phyloP scores from a whole-genome alignment of 2,329 filamentous ascomycete species.

The Myriangium duriaei region DNA sequence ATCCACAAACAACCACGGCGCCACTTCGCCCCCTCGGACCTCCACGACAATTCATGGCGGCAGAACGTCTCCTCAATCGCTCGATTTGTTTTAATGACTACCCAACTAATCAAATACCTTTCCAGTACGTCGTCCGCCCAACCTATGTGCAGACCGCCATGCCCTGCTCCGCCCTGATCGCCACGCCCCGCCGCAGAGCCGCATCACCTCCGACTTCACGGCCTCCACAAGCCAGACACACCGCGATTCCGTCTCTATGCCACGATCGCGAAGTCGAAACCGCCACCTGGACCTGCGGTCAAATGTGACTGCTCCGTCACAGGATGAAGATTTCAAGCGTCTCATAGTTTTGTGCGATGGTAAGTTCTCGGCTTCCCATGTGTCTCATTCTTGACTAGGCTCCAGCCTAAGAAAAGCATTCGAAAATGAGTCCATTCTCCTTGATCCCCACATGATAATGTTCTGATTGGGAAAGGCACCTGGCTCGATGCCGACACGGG shows the following conservation, averaged over 20 bases:
- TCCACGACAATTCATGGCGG: too few species aligned
- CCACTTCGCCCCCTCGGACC: neutral
- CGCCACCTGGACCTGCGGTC: neutral
- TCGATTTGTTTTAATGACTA: too few species aligned
- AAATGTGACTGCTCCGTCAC: neutral
- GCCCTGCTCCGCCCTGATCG: constrained; percentile 7
- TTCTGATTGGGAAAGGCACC: constrained; percentile 21
- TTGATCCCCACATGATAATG: neutral
- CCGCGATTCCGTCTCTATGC: neutral
- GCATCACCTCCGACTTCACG: constrained; percentile 1
- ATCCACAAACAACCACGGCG: too few species aligned
- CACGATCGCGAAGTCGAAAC: neutral
- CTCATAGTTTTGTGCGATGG: constrained; percentile 33
- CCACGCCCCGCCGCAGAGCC: constrained; percentile 7
- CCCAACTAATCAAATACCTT: too few species aligned
- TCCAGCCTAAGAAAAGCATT: too few species aligned
- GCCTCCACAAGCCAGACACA: neutral
- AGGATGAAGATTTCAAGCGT: constrained; percentile 11
- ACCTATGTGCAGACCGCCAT: too few species aligned
- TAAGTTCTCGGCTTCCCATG: constrained; percentile 16
- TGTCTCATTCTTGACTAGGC: too few species aligned
- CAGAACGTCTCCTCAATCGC: too few species aligned
- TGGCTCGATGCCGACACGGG: constrained; percentile 39
- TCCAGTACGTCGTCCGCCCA: too few species aligned
- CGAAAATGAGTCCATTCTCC: neutral